Base-by-base conservation (phyloP, 2,329 filamentous ascomycete genomes). In the Knoxdaviesia capensis region DNA sequence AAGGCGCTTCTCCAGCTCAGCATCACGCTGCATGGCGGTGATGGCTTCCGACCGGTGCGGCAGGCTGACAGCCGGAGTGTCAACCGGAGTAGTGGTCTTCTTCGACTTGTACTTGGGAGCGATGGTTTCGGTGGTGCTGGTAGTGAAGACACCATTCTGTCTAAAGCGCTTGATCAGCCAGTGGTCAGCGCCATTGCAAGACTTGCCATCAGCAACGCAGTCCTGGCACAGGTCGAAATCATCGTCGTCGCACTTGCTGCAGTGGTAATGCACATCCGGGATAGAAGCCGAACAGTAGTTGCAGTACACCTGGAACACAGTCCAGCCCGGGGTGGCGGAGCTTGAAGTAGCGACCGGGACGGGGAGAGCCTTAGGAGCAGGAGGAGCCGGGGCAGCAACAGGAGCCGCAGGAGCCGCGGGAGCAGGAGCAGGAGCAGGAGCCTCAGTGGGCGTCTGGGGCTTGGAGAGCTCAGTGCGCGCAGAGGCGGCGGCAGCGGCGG, bases 121-220 rank as follows among this genome's bases (percentile, higher is more conserved):
- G 45, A 93, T 68, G 29, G 70, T 81, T 61, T 93, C 83, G 1
- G 87, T 94, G 28, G 74, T 84, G 66, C 87, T 94, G 59, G 76
- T 84, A 49, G 84, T 71, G 44, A 94, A 77, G 48, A 74, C 68
- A 41, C 87, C 88, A 45, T 86, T 71, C 52, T 78, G 69, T 47
- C 94, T 74, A 48, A 74, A 76, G 45, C 90, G 80, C 72, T 93
- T 94, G 58, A 96, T 88, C 59, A 98, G 68, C 87, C 86, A 94
- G 62, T 98, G 90, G 48, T 75, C 71, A 31, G 78, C 71, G 44
- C 77, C 77, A 47, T 77, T 71, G 64, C 92, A 98, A 36, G 81
- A 72, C 44, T 80, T 68, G 48, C 87, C 87, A 36, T 68, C 63
- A 40, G 77, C 70, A 39, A 94, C 74, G 53, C 90, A 98, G 5